Evolutionary conservation across 2,329 filamentous ascomycete genomes (phyloP).

Genomic region (Cryphonectria carpinicola): DNA sequence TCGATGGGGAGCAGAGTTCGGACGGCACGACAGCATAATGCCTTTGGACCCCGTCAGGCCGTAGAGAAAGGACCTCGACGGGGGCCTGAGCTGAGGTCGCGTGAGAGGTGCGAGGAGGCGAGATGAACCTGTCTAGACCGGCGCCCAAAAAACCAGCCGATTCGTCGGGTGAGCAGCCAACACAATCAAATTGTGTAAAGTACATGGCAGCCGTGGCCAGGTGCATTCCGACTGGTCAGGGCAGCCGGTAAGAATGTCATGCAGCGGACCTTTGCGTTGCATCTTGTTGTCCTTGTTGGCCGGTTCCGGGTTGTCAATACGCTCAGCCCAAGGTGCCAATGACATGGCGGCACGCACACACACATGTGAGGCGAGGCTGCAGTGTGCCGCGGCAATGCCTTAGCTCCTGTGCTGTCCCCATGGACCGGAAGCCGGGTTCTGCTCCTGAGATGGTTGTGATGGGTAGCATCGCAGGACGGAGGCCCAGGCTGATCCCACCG

Average conservation of each 20-base stretch:
- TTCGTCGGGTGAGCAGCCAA: constrained; percentile 12
- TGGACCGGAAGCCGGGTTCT: constrained; percentile 12
- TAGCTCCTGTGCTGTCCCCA: constrained; percentile 9
- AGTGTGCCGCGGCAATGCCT: constrained; percentile 21
- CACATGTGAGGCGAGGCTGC: constrained; percentile 24
- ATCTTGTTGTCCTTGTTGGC: constrained; percentile 23
- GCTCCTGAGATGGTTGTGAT: constrained; percentile 14
- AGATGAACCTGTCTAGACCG: constrained; percentile 24
- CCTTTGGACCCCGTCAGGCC: constrained; percentile 11
- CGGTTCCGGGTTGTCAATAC: constrained; percentile 20
- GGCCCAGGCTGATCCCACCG: constrained; percentile 17
- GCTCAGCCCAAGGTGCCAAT: constrained; percentile 6
- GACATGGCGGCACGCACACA: constrained; percentile 11
- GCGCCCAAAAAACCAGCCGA: constrained; percentile 15
- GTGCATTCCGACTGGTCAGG: constrained; percentile 19
- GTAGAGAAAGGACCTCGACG: background rate
- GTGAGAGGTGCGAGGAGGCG: constrained; percentile 17
- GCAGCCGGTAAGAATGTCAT: constrained; percentile 22
- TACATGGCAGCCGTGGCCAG: constrained; percentile 4
- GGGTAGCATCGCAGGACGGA: constrained; percentile 1
- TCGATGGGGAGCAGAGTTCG: background rate
- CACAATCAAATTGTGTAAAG: constrained; percentile 17
- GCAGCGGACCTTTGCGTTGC: constrained; percentile 20
- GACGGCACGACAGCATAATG: constrained; percentile 14
- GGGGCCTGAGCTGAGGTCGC: constrained; percentile 16